phyloP scores from a whole-genome alignment of 148 eudicot species.

The Cornus florida region DNA sequence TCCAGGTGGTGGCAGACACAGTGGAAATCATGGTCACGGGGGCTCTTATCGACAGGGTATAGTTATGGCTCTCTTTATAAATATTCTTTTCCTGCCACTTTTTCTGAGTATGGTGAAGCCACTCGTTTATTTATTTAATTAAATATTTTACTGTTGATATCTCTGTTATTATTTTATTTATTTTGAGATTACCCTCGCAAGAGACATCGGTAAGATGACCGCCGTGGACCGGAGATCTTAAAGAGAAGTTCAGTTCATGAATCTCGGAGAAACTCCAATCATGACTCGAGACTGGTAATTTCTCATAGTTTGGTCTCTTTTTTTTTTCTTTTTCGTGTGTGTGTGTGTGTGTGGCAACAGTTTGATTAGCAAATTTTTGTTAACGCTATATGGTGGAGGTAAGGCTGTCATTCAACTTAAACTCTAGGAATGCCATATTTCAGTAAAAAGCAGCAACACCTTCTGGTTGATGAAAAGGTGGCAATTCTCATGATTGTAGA shows the following conservation, averaged over 20 bases:
- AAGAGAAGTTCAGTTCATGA: conserved; percentile 72
- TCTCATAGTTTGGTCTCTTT: not conserved
- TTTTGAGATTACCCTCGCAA: conserved; percentile 49
- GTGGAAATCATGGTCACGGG: conserved; percentile 64
- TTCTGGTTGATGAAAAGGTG: not conserved
- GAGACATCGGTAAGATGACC: conserved; percentile 87
- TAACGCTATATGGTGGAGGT: not conserved
- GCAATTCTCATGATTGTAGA: not conserved
- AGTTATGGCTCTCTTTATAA: conserved; percentile 38
- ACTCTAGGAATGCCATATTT: not conserved
- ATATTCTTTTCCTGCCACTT: not conserved
- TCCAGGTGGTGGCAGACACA: conserved; percentile 70
- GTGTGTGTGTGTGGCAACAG: not conserved
- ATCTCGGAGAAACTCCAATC: conserved; percentile 62
- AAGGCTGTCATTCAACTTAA: not conserved
- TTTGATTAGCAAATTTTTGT: not conserved
- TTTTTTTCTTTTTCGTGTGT: no score
- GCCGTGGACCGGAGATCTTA: conserved; percentile 55
- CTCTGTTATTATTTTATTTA: conserved; percentile 7
- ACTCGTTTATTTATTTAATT: not conserved
- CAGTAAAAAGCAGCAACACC: not conserved
- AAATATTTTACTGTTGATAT: not conserved
- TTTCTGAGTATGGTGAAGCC: not conserved
- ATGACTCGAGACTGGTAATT: conserved; percentile 86
- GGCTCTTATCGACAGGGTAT: conserved; percentile 73